phyloP scores from a whole-genome alignment of 495 filamentous ascomycete species.

The Beverwykella pulmonaria region DNA sequence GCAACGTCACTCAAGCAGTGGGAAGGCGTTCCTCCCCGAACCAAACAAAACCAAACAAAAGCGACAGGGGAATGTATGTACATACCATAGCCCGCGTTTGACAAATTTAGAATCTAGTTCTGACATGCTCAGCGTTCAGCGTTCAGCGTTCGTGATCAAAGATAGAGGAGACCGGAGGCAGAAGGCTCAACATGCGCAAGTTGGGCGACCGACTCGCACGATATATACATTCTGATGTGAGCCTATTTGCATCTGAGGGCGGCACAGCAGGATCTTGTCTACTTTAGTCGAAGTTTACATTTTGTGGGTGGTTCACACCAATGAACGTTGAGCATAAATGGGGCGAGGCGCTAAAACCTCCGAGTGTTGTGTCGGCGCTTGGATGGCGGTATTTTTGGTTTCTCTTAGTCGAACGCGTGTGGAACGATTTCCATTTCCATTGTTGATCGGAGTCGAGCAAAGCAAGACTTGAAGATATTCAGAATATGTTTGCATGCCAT shows the following conservation, averaged over 20 bases:
- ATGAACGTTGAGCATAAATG: not conserved
- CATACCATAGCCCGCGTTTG: conserved; percentile 2
- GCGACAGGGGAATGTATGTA: too few relatives aligned
- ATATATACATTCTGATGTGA: not conserved
- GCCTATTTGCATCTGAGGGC: not conserved
- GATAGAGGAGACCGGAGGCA: not conserved
- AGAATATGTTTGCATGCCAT: too few relatives aligned
- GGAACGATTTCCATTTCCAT: not conserved
- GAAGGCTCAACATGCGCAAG: not conserved
- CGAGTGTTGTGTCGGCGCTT: not conserved
- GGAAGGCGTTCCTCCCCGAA: too few relatives aligned
- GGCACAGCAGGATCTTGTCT: not conserved
- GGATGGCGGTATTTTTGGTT: not conserved
- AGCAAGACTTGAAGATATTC: not conserved
- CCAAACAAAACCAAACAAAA: not conserved
- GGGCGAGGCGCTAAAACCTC: not conserved
- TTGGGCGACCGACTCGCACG: not conserved
- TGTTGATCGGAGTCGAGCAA: not conserved
- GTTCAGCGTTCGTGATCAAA: not conserved
- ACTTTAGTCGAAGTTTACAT: not conserved
- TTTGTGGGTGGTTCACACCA: not conserved
- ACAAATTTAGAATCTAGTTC: not conserved
- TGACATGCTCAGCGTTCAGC: conserved; percentile 5
- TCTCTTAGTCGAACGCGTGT: not conserved
- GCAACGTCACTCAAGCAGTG: not conserved